Evolutionary conservation across 805 yeast genomes (phyloP), one percentile per base, ranked within the genome.

Genomic region (Brettanomyces custersianus): DNA sequence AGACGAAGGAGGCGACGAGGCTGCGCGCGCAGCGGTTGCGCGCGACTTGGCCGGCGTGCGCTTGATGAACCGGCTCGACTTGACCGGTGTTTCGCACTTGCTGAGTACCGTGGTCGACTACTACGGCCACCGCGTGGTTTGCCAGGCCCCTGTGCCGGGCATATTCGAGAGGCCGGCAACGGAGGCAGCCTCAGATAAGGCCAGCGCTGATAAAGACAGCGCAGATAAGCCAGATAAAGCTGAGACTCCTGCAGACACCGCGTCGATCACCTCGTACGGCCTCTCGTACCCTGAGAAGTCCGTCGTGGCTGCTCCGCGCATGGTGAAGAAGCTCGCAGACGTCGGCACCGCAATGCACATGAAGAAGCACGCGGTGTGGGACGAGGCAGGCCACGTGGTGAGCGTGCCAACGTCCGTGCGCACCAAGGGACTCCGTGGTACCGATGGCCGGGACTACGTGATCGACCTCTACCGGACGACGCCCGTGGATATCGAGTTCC

Each of bases 81-180:
- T 74, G 23, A 62, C 61, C 9, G 84, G 78, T 31, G 66, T 87
- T 27, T 73, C 76, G 50, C 79, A 80, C 35, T 66, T 90, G 40
- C 73, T 84, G 48, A 83, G 96, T 4, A 70, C 88, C n/a, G 70
- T 87, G 40, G 84, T 90, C 38, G 97, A 90, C 58, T 90, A 74
- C 61, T 77, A 83, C 52, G 98, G 97, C 42, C 80, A 76, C 49
- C 74, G 97, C 57, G 66, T 90, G 25, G 70, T 90, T 26, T 85
- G 94, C 56, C 97, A 90, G 63, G 84, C 95, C 11, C 95, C 96
- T 10, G 94, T 90, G 30, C 98, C 98, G 12, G 97, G 97, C 40
- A 74, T 82, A 38, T 79, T 82, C 57, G 68, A 70, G 52, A 27
- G 51, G 51, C 20, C 54, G 52, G 31, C 39, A 20, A 61, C 64